phyloP scores from a whole-genome alignment of 305 asterid genomes.

The Fraxinus velutina region DNA sequence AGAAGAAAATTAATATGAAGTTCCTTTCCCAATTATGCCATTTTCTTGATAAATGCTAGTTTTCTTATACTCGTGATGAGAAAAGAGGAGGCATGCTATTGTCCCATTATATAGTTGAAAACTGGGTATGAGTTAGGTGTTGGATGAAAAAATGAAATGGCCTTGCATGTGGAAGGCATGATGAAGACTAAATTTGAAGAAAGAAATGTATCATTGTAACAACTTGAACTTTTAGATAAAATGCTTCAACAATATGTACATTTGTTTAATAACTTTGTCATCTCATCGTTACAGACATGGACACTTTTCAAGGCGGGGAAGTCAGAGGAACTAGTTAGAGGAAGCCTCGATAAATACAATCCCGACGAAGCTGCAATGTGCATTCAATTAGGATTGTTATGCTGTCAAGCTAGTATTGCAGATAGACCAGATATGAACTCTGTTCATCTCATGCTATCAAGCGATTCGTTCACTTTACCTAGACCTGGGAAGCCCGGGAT shows the following conservation, averaged over 20 bases:
- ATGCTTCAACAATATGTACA: background rate
- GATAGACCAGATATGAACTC: background rate
- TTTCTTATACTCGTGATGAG: background rate
- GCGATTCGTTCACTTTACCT: background rate
- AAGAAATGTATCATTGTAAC: background rate
- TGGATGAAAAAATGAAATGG: background rate
- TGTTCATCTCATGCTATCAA: background rate
- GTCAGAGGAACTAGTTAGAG: background rate
- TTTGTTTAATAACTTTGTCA: no score
- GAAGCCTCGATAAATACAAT: background rate
- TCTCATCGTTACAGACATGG: background rate
- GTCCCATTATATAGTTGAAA: background rate
- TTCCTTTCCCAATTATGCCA: background rate
- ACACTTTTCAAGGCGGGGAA: background rate
- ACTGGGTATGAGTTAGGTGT: background rate
- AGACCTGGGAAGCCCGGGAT: background rate
- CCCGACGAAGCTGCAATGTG: background rate
- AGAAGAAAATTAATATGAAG: background rate
- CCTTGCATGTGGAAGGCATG: background rate
- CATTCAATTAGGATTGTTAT: background rate
- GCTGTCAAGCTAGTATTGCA: background rate
- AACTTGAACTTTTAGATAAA: background rate
- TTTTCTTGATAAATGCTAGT: background rate
- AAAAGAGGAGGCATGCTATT: background rate
- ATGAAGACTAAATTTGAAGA: background rate